Conservation (phyloP, 2,329 filamentous ascomycete species). For the Colletotrichum tropicale region DNA sequence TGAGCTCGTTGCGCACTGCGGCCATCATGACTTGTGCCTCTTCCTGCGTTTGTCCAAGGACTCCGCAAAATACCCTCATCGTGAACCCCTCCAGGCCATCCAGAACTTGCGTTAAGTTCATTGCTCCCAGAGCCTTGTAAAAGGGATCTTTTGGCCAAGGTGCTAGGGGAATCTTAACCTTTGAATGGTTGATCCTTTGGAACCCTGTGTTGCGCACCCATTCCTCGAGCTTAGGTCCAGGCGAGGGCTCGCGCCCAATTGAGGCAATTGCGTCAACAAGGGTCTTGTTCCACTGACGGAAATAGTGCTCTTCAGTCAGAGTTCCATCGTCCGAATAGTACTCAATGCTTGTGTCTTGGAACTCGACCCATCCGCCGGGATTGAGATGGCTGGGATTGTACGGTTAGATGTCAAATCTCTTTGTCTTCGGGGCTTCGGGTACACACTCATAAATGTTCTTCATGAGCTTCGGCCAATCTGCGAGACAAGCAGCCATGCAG, state of each 20-base stretch:
- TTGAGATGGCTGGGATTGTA: constrained; percentile 28
- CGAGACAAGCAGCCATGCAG: constrained; percentile 33
- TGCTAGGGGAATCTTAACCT: not conserved
- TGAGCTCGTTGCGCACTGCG: constrained; percentile 31
- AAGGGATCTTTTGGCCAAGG: not conserved
- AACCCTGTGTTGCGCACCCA: constrained; percentile 41
- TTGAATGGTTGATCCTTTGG: constrained; percentile 29
- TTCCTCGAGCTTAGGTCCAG: constrained; percentile 24
- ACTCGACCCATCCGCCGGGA: not conserved
- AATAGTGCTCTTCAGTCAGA: constrained; percentile 23
- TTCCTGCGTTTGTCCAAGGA: constrained; percentile 28
- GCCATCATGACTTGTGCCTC: constrained; percentile 31
- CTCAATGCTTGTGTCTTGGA: constrained; percentile 26
- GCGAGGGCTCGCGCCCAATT: constrained; percentile 25
- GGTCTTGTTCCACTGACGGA: constrained; percentile 23
- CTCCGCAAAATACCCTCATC: constrained; percentile 30
- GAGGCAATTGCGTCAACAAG: constrained; percentile 21
- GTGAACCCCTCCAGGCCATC: constrained; percentile 27
- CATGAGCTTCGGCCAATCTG: constrained; percentile 31
- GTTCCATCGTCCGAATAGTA: constrained; percentile 31
- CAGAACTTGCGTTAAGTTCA: constrained; percentile 25
- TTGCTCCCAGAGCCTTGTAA: not conserved
- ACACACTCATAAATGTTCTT: constrained; percentile 24
- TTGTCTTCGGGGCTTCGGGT: not conserved
- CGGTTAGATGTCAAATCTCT: not conserved